Conservation (phyloP, 2,329 filamentous ascomycete species). For the Colletotrichum tanaceti region DNA sequence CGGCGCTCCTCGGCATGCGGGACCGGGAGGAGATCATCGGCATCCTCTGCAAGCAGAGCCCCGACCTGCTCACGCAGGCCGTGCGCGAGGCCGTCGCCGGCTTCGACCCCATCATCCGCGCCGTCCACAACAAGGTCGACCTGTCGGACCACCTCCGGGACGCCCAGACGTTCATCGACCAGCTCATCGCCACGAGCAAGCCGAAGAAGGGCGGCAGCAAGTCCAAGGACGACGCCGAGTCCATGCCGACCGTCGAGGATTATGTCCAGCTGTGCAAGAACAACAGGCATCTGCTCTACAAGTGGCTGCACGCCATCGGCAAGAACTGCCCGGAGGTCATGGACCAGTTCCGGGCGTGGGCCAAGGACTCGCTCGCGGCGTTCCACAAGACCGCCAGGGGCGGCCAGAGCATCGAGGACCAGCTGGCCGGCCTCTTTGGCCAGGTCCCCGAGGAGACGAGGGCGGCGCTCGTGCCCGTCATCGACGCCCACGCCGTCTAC, state of each 20-base stretch:
- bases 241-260: slow-evolving; percentile 73
- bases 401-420: slow-evolving; percentile 50
- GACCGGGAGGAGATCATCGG: slow-evolving; percentile 79
- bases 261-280: slow-evolving; percentile 75
- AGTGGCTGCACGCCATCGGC: slow-evolving; percentile 77
- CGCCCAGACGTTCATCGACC: slow-evolving; percentile 74
- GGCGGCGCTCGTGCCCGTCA: slow-evolving; percentile 57
- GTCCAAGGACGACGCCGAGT: slow-evolving; percentile 49
- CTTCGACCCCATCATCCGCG: slow-evolving; percentile 80
- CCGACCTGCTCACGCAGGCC: slow-evolving; percentile 78
- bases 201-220: slow-evolving; percentile 52
- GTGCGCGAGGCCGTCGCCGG: slow-evolving; percentile 73
- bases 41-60: slow-evolving; percentile 74
- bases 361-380: slow-evolving; percentile 65
- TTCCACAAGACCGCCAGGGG: slow-evolving; percentile 58
- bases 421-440: slow-evolving; percentile 56
- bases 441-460: slow-evolving; percentile 61
- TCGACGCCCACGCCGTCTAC: slow-evolving; percentile 72
- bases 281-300: slow-evolving; percentile 73
- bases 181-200: slow-evolving; percentile 72
- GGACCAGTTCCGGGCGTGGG: slow-evolving; percentile 70
- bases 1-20: slow-evolving; percentile 75
- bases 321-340: slow-evolving; percentile 75
- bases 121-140: slow-evolving; percentile 77
- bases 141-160: slow-evolving; percentile 76